Evolutionary conservation across 1,284 basidiomycete genomes (phyloP).

Genomic region (Ceratobasidium papillatum): DNA sequence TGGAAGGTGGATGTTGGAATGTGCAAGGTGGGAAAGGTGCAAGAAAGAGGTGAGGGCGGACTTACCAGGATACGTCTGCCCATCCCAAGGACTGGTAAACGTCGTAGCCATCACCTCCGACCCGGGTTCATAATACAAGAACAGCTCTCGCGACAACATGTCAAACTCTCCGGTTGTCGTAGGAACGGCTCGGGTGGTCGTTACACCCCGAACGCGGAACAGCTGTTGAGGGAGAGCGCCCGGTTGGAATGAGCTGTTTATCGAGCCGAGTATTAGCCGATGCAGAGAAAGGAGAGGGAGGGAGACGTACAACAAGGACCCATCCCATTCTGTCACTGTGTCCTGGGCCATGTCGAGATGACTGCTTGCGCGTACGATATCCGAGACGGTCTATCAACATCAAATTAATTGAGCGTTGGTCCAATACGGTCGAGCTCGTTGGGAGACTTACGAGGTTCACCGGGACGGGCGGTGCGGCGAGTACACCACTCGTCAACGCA

Average conservation of each 20-base stretch:
- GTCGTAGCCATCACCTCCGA: constrained; percentile 16
- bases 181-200: constrained; percentile 21
- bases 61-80: constrained; percentile 31
- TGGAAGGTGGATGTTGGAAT: neutral
- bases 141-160: constrained; percentile 3
- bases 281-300: neutral
- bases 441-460: constrained; percentile 19
- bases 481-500: neutral
- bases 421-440: no score
- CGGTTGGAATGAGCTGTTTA: constrained; percentile 16
- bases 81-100: constrained; percentile 31
- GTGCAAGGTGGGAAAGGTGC: neutral
- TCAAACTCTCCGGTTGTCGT: constrained; percentile 18
- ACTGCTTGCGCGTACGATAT: constrained; percentile 12
- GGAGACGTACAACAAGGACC: constrained; percentile 16
- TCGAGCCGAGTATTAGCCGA: neutral
- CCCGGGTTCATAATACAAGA: constrained; percentile 10
- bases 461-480: constrained; percentile 8
- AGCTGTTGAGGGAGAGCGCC: constrained; percentile 15
- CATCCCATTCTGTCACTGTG: constrained; percentile 34
- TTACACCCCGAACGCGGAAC: constrained; percentile 24
- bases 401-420: constrained; percentile 1
- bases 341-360: constrained; percentile 39
- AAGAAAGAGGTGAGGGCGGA: neutral
- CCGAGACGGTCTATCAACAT: constrained; percentile 17